These are phyloP conservation scores for Saccharomycopsis microspora DNA, from an alignment of 805 yeast species.

Conservation along the genomic window DNA sequence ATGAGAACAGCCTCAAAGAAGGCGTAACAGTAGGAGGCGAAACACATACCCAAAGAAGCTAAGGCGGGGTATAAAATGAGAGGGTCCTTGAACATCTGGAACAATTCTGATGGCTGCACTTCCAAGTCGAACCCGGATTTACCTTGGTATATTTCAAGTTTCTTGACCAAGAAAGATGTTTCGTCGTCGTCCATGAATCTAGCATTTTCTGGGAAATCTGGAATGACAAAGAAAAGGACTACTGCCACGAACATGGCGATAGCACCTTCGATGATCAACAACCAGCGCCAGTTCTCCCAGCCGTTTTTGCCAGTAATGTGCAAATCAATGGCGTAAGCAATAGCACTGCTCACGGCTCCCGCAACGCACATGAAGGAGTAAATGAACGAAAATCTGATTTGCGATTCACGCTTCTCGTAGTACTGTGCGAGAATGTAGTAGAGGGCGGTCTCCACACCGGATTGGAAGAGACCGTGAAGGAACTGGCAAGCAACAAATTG, in stretches of 20 bases:
- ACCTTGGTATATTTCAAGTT: constrained; percentile 43
- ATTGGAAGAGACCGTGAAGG: constrained; percentile 55
- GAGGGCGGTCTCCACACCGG: constrained; percentile 67
- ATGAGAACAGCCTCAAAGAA: constrained; percentile 14
- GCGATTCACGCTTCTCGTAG: constrained; percentile 54
- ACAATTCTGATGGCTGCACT: constrained; percentile 33
- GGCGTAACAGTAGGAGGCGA: constrained; percentile 14
- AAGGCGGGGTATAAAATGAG: constrained; percentile 11
- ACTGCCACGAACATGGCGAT: constrained; percentile 22
- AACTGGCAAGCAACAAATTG: constrained; percentile 51
- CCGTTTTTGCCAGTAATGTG: constrained; percentile 36
- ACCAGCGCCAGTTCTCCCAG: constrained; percentile 42
- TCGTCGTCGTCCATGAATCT: constrained; percentile 41
- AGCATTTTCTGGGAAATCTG: constrained; percentile 70
- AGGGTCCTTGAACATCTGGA: constrained; percentile 27
- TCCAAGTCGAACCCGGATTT: constrained; percentile 39
- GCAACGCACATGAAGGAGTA: constrained; percentile 58
- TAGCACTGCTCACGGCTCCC: constrained; percentile 67
- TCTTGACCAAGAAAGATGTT: constrained; percentile 40
- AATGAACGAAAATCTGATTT: constrained; percentile 55
- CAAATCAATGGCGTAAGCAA: constrained; percentile 47
- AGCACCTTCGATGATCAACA: constrained; percentile 38
- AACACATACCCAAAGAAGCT: constrained; percentile 11
- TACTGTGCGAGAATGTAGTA: constrained; percentile 59
- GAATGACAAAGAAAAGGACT: constrained; percentile 35